Percentiles rank a stretch among this genome's conserved stretches.
These are phyloP conservation scores for Cercis canadensis DNA, from an alignment of 306 rosid species.

Conservation along the genomic window DNA sequence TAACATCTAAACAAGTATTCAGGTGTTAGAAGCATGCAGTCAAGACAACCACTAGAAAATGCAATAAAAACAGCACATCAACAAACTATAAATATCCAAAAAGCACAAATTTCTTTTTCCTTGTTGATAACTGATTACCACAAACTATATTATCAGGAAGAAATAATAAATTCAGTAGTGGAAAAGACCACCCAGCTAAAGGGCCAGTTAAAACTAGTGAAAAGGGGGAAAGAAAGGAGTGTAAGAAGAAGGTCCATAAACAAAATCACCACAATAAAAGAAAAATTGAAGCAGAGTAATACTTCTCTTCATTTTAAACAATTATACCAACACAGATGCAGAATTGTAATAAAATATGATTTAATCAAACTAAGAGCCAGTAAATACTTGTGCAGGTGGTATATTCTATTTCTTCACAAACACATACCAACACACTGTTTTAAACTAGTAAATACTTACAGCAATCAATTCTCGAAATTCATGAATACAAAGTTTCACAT, in stretches of 20 bases:
- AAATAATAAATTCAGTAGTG: too few relatives aligned
- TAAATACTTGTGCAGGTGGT: too few relatives aligned
- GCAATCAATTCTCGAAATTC: neutral
- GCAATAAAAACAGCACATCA: conserved; percentile 18
- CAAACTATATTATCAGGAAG: too few relatives aligned
- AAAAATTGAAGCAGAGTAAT: too few relatives aligned
- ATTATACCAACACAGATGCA: neutral
- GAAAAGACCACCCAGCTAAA: too few relatives aligned
- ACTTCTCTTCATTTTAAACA: conserved; percentile 20
- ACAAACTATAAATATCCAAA: neutral
- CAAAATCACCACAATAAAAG: neutral
- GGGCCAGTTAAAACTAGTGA: too few relatives aligned
- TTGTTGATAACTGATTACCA: too few relatives aligned
- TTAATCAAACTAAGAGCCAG: too few relatives aligned
- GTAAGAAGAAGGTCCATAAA: too few relatives aligned
- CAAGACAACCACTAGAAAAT: conserved; percentile 13
- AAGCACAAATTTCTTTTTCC: too few relatives aligned
- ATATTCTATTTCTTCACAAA: neutral
- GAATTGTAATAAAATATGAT: too few relatives aligned
- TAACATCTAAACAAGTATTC: conserved; percentile 29
- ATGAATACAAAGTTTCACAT: neutral
- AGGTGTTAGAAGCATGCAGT: conserved; percentile 7
- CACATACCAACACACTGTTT: neutral
- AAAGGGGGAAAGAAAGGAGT: too few relatives aligned
- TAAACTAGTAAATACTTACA: neutral